Percentiles rank a stretch among this genome's conserved stretches.
phyloP scores from a whole-genome alignment of 2,329 filamentous ascomycete species.

The Cercospora berteroae region DNA sequence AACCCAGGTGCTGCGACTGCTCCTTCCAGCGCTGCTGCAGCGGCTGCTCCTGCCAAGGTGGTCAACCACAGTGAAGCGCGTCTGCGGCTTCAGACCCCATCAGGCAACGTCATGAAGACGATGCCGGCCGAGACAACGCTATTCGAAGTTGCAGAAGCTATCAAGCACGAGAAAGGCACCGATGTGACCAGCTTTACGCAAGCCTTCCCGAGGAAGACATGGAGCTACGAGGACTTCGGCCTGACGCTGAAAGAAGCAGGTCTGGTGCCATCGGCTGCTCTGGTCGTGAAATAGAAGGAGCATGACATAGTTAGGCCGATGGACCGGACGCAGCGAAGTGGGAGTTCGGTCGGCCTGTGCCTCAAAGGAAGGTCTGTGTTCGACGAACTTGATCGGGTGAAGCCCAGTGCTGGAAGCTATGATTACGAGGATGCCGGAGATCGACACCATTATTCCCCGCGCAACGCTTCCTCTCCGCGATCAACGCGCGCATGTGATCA shows the following conservation, averaged over 20 bases:
- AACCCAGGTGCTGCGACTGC: slow-evolving; percentile 48
- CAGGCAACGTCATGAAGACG: slow-evolving; percentile 79
- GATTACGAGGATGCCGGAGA: neutral
- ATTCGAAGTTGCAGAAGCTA: slow-evolving; percentile 80
- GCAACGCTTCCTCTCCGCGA: neutral
- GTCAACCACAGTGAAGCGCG: slow-evolving; percentile 76
- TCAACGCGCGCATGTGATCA: neutral
- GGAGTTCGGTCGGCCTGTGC: neutral
- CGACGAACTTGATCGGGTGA: neutral
- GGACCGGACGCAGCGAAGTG: neutral
- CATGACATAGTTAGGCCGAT: neutral
- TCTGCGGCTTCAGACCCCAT: slow-evolving; percentile 72
- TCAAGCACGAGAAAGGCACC: slow-evolving; percentile 68
- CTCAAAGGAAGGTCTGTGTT: neutral
- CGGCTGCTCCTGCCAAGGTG: slow-evolving; percentile 49
- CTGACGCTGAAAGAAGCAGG: slow-evolving; percentile 92
- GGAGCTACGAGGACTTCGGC: slow-evolving; percentile 68
- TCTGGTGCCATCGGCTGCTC: slow-evolving; percentile 82
- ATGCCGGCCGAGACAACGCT: slow-evolving; percentile 86
- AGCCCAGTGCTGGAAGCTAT: neutral
- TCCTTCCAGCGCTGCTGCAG: slow-evolving; percentile 43
- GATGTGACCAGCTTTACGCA: slow-evolving; percentile 74
- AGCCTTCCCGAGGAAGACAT: slow-evolving; percentile 85
- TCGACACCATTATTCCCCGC: neutral
- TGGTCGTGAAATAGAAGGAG: slow-evolving; percentile 42